Evolutionary conservation across 2,329 filamentous ascomycete species (phyloP).

Genomic region (Fusarium cicatricum): DNA sequence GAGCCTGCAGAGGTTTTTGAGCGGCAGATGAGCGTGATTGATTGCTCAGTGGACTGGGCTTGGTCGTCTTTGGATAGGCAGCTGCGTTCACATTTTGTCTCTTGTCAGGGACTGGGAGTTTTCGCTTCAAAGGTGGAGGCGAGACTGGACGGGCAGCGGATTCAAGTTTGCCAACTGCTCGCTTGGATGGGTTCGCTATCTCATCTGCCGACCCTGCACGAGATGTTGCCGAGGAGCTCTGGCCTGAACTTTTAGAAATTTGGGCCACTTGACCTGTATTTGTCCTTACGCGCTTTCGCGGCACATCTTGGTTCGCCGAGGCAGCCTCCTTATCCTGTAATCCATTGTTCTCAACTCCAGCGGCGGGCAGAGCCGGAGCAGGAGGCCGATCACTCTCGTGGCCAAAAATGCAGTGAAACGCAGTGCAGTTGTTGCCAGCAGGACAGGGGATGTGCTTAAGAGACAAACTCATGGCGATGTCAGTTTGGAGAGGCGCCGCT

Average conservation of each 20-base stretch:
- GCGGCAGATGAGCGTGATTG: slow-evolving; percentile 28
- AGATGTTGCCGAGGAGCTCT: slow-evolving; percentile 11
- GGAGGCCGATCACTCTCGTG: slow-evolving; percentile 49
- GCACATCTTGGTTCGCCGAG: slow-evolving; percentile 40
- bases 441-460: slow-evolving; percentile 62
- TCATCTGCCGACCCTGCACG: slow-evolving; percentile 5
- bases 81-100: slow-evolving; percentile 11
- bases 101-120: slow-evolving; percentile 14
- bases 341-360: slow-evolving; percentile 1
- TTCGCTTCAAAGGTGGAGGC: slow-evolving; percentile 46
- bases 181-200: neutral
- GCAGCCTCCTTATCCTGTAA: slow-evolving; percentile 8
- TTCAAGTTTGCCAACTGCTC: slow-evolving; percentile 24
- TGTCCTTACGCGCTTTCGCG: slow-evolving; percentile 44
- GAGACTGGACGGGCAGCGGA: slow-evolving; percentile 45
- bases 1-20: slow-evolving; percentile 27
- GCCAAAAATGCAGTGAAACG: slow-evolving; percentile 61
- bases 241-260: slow-evolving; percentile 10
- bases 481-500: neutral
- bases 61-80: slow-evolving; percentile 12
- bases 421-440: slow-evolving; percentile 56
- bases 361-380: slow-evolving; percentile 10
- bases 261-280: slow-evolving; percentile 24
- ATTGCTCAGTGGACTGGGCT: slow-evolving; percentile 6
- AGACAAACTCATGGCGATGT: slow-evolving; percentile 47